Percentiles rank a stretch among this genome's conserved stretches.
Evolutionary conservation across 225 moss, liverwort and hornwort genomes (phyloP).

Genomic region (Climacium dendroides): DNA sequence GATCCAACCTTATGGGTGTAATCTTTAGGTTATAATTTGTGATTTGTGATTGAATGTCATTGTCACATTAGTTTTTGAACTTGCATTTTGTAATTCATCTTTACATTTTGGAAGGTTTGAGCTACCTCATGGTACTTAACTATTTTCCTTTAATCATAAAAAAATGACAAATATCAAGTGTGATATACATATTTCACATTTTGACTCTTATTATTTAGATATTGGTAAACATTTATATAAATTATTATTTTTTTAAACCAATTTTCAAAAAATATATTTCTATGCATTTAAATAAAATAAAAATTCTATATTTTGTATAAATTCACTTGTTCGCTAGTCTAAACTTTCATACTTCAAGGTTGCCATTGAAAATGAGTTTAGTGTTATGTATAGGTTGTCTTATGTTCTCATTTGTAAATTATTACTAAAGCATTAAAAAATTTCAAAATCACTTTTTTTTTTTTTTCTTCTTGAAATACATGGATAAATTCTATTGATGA

Average conservation of each 20-base stretch:
- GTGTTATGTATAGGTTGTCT: neutral
- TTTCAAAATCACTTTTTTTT: no score
- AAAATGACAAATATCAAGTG: neutral
- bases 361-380: neutral
- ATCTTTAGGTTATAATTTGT: no score
- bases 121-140: neutral
- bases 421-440: fast-evolving
- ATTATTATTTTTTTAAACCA: neutral
- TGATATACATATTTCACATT: neutral
- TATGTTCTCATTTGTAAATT: no score
- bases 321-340: neutral
- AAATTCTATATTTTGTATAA: neutral
- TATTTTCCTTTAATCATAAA: neutral
- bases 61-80: no score
- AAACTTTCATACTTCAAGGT: neutral
- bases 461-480: no score
- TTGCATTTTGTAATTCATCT: no score
- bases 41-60: no score
- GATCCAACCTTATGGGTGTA: no score
- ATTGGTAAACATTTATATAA: neutral
- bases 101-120: no score
- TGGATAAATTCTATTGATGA: no score
- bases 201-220: neutral
- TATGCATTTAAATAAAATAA: no score
- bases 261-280: neutral